Base-by-base conservation (phyloP, 345 rosid genomes). In the Camelina sativa region DNA sequence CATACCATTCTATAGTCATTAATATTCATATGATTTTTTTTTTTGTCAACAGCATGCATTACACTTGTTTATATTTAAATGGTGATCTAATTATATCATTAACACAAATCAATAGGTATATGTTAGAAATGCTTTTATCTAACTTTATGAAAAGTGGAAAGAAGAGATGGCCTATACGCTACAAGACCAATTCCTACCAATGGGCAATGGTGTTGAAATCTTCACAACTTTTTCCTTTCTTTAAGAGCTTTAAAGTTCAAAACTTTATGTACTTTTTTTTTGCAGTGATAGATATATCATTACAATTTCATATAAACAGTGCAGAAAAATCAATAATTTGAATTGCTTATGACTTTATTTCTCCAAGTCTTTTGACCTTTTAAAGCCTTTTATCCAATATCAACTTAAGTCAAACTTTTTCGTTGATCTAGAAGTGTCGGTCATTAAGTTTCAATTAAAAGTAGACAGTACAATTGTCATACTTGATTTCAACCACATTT, bases 321-420 rank as follows among this genome's bases (percentile, higher is more conserved):
- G 76, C 25, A 46, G 75, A 72, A 69, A 67, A 67, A 37, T 53
- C 81, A 73, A 76, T 61, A 35, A 30, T 74, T 48, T 37, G 67
- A 58, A 58, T 59, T 60, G 11, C 30, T 38, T 8, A 0, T 8
- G 61, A 75, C 61, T 75, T 75, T 67, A 35, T 72, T 72, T 59
- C 48, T 48, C 55, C 5, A 50, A 59, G 68, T 63, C 77, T 59
- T 73, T 80, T 80, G 85, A 82, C 84, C 73, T 73, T 62, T 17
- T 2, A 58, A 72, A 4, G 25, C n/a, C 34, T 15, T 25, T 59
- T 12, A 9, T 53, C 23, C 38, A 47, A 52, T 63, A 34, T 17
- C 8, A 11, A 16, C 73, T 60, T 71, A 72, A 75, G 85, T 82
- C 84, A 69, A 61, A 38, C 67, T 38, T 48, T 59, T 23, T 52